These are phyloP conservation scores for Phaeosphaeria sp. DNA, from an alignment of 2,329 filamentous ascomycete species.

Conservation along the genomic window DNA sequence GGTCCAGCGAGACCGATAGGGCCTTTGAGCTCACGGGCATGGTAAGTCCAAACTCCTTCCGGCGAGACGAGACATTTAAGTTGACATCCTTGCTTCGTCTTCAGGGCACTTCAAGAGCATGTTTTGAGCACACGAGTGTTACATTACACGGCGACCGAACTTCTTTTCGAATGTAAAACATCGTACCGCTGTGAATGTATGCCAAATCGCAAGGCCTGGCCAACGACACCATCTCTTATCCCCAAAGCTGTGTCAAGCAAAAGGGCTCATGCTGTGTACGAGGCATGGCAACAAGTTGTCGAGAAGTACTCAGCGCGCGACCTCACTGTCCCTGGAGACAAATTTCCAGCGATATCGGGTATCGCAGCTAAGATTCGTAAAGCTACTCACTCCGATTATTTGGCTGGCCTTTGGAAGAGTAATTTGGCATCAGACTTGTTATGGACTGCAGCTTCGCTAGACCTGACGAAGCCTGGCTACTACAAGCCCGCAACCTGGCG, in stretches of 20 bases:
- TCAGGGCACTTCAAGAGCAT: slow-evolving; percentile 41
- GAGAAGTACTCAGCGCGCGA: slow-evolving; percentile 36
- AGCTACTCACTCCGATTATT: slow-evolving; percentile 37
- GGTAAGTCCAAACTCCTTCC: slow-evolving; percentile 2
- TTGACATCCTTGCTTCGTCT: not conserved
- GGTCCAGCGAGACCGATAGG: slow-evolving; percentile 33
- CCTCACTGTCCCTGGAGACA: slow-evolving; percentile 37
- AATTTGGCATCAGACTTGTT: slow-evolving; percentile 40
- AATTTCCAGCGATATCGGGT: slow-evolving; percentile 43
- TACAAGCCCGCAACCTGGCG: slow-evolving; percentile 31
- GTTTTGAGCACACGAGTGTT: slow-evolving; percentile 41
- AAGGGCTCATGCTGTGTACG: slow-evolving; percentile 26
- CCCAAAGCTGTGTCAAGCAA: slow-evolving; percentile 39
- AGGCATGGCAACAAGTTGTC: slow-evolving; percentile 43
- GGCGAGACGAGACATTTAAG: not conserved
- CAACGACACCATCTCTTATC: slow-evolving; percentile 41
- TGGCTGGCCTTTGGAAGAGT: slow-evolving; percentile 43
- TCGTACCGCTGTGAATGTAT: slow-evolving; percentile 43
- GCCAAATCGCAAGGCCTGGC: slow-evolving; percentile 32
- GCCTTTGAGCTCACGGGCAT: slow-evolving; percentile 36
- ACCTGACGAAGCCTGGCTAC: slow-evolving; percentile 4
- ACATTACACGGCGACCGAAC: slow-evolving; percentile 41
- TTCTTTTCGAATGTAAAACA: slow-evolving; percentile 45
- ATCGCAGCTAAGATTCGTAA: slow-evolving; percentile 41
- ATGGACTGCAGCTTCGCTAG: slow-evolving; percentile 27